A percentile compares a stretch with the other conserved stretches of the same genome.
These are phyloP conservation scores for Kluyveromyces starmeri DNA, from an alignment of 805 yeast species.

Conservation along the genomic window DNA sequence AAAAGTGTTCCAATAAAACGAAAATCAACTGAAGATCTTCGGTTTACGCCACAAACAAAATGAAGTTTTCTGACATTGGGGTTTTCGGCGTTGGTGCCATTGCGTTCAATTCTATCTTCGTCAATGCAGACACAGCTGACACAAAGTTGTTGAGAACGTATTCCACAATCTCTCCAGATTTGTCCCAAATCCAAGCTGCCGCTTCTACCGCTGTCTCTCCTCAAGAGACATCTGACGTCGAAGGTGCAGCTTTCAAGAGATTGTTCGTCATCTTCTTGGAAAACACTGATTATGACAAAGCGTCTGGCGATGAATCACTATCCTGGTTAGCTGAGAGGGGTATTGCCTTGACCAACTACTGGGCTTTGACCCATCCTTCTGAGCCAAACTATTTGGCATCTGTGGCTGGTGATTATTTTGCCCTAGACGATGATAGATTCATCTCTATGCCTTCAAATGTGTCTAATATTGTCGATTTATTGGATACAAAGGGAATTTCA, in stretches of 20 bases:
- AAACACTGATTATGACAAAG: constrained; percentile 44
- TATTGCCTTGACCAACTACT: constrained; percentile 40
- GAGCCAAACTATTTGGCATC: constrained; percentile 46
- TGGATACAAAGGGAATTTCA: constrained; percentile 37
- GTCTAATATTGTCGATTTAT: constrained; percentile 39
- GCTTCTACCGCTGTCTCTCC: constrained; percentile 30
- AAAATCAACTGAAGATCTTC: no score
- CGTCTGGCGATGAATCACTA: constrained; percentile 37
- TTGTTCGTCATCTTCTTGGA: constrained; percentile 41
- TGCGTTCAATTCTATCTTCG: not conserved
- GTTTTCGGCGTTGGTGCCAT: not conserved
- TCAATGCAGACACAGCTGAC: constrained; percentile 1
- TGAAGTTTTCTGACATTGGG: not conserved
- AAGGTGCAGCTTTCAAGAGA: constrained; percentile 35
- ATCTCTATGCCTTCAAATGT: constrained; percentile 37
- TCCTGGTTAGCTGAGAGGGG: constrained; percentile 37
- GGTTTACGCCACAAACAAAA: no score
- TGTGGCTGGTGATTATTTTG: constrained; percentile 44
- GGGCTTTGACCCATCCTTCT: constrained; percentile 44
- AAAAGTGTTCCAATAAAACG: no score
- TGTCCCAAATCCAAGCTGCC: constrained; percentile 27
- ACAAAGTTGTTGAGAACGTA: constrained; percentile 16
- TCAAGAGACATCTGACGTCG: constrained; percentile 29
- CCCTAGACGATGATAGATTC: constrained; percentile 39
- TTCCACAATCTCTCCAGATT: constrained; percentile 27